Conservation (phyloP, 257 asterid species). For the Forsythia suspensa region DNA sequence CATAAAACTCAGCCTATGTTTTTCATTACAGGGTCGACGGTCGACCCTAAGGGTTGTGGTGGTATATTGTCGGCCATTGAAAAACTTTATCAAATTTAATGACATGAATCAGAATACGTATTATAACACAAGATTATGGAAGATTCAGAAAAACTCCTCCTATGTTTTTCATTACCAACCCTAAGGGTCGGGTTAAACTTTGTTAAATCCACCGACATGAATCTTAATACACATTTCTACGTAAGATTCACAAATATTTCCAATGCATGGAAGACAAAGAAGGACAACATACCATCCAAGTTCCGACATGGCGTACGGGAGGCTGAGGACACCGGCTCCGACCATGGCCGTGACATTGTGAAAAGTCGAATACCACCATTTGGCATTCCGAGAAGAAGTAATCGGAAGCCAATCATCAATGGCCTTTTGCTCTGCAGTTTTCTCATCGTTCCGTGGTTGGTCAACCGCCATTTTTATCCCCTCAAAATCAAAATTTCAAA, state of each 20-base stretch:
- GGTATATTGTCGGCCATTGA: too few species aligned
- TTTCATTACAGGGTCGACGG: too few species aligned
- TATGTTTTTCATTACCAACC: too few species aligned
- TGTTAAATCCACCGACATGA: too few species aligned
- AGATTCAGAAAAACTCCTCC: too few species aligned
- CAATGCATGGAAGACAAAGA: neutral
- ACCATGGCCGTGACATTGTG: constrained; percentile 91
- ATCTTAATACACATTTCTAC: too few species aligned
- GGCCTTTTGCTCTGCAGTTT: constrained; percentile 38
- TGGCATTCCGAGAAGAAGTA: constrained; percentile 54
- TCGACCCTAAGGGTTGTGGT: too few species aligned
- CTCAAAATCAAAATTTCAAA: constrained; percentile 16
- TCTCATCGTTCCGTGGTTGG: constrained; percentile 3
- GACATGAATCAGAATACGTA: too few species aligned
- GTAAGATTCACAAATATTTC: neutral
- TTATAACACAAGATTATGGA: too few species aligned
- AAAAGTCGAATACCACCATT: constrained; percentile 70
- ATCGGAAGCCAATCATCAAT: constrained; percentile 74
- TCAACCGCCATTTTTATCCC: neutral
- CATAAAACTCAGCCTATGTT: too few species aligned
- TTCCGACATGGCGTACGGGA: constrained; percentile 62
- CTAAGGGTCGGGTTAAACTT: too few species aligned
- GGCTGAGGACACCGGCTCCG: constrained; percentile 74
- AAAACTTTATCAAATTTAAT: too few species aligned
- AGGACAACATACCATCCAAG: constrained; percentile 55